Base-by-base conservation (phyloP, 495 filamentous ascomycete genomes). In the Sphaerosporella brunnea region DNA sequence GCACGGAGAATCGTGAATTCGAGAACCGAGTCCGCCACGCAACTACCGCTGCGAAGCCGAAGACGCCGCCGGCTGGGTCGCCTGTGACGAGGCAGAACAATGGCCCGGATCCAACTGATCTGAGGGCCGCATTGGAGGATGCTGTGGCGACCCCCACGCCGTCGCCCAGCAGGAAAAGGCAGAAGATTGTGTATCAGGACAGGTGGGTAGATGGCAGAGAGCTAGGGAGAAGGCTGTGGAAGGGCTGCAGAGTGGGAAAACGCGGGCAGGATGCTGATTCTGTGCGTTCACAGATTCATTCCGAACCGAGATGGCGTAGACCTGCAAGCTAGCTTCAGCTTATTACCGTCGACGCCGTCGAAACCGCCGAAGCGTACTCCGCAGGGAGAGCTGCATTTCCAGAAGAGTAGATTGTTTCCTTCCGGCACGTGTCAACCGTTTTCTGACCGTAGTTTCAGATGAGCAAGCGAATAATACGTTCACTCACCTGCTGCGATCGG, bases 381-480 rank as follows among this genome's bases (percentile, higher is more conserved):
- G 15, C 82, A 93, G 57, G 79, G 83, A 16, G 88, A 95, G 63
- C 72, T 95, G 49, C 79, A 95, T 60, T 94, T 90, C 55, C 90
- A 97, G 61, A 82, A 74, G 62, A 90, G 87, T 93, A 69, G 62
- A 81, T 65, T 34, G 4, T 21, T 23, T 23, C 16, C 18, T 7
- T 20, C 28, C 28, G 20, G 16, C 2, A 44, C 15, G 20, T 21
- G 37, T n/a, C n/a, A n/a, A n/a, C n/a, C n/a, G n/a, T n/a, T n/a
- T n/a, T n/a, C n/a, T n/a, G n/a, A n/a, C n/a, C 18, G 7, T 61
- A 54, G 44, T 47, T 10, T 48, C 50, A 95, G 87, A 80, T 34
- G 85, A 94, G 65, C 84, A 93, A 74, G 92, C 90, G 19, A 94
- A 96, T 52, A 71, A 79, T 46, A 93, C 80, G 10, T 96, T 85